Percentiles rank a stretch among this genome's conserved stretches.
Evolutionary conservation across 192 early-diverging fungal genomes (phyloP).

Genomic region (Lobosporangium transversale): DNA sequence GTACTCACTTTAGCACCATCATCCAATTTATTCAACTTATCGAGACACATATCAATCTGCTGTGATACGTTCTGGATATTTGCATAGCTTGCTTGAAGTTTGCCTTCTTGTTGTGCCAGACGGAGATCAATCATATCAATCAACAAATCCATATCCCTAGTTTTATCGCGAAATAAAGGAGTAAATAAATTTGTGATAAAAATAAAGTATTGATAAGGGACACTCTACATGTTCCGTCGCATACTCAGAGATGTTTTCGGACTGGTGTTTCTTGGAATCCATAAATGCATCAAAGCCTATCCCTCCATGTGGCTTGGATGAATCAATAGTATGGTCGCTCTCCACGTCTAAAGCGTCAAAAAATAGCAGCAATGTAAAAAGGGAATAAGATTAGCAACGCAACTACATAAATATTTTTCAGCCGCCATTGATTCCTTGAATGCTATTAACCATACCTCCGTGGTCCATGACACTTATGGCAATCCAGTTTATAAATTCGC

Average conservation of each 20-base stretch:
- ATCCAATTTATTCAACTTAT: conserved; percentile 19
- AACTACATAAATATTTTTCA: too few species aligned
- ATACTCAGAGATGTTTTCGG: conserved; percentile 7
- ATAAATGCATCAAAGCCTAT: background rate
- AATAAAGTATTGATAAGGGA: background rate
- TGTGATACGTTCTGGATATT: conserved; percentile 9
- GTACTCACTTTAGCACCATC: conserved; percentile 37
- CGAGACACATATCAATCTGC: conserved; percentile 18
- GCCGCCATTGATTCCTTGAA: too few species aligned
- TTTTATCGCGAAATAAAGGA: background rate
- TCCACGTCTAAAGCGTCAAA: background rate
- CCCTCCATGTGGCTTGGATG: background rate
- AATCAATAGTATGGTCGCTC: too few species aligned
- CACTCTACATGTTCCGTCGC: too few species aligned
- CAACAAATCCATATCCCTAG: conserved; percentile 27
- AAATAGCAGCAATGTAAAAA: too few species aligned
- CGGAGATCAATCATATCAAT: conserved; percentile 24
- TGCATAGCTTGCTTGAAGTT: conserved; percentile 3
- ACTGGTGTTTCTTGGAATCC: background rate
- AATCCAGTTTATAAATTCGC: conserved; percentile 39
- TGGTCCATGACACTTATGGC: conserved; percentile 23
- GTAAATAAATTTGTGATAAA: background rate
- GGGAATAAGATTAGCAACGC: too few species aligned
- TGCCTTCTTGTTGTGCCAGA: conserved; percentile 14
- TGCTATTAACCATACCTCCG: conserved; percentile 30